phyloP scores from a whole-genome alignment of 257 asterid species.

The Scutellaria barbata region DNA sequence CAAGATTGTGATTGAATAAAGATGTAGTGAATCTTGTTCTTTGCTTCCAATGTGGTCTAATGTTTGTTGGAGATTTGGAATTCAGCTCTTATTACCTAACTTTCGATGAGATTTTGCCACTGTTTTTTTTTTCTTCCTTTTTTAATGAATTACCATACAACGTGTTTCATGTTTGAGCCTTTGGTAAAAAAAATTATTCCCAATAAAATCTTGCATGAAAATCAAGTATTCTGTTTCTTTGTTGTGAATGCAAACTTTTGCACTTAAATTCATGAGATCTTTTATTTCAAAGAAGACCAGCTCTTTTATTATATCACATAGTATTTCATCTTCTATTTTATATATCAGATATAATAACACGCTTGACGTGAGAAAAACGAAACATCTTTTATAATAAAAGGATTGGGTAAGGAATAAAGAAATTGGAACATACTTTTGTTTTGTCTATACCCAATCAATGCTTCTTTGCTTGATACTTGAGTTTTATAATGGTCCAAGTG shows the following conservation, averaged over 20 bases:
- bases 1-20: slow-evolving; percentile 45
- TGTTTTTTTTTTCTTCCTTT: background rate
- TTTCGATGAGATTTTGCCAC: too few species aligned
- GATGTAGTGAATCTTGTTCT: slow-evolving; percentile 55
- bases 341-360: too few species aligned
- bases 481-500: slow-evolving; percentile 17
- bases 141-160: background rate
- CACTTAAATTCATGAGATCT: too few species aligned
- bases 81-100: slow-evolving; percentile 28
- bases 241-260: background rate
- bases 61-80: slow-evolving; percentile 52
- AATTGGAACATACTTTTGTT: background rate
- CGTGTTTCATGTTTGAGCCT: slow-evolving; percentile 30
- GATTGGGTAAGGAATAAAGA: slow-evolving; percentile 6
- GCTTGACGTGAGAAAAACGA: background rate
- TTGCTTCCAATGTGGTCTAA: slow-evolving; percentile 62
- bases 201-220: slow-evolving; percentile 14
- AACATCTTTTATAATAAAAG: background rate
- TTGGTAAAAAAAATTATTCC: slow-evolving; percentile 11
- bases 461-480: slow-evolving; percentile 39
- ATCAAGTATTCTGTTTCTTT: background rate
- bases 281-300: too few species aligned
- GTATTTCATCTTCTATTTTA: too few species aligned
- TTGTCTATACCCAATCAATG: background rate
- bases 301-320: too few species aligned